Evolutionary conservation across 2,329 filamentous ascomycete species (phyloP).

Genomic region (Blastomyces emzantsi): DNA sequence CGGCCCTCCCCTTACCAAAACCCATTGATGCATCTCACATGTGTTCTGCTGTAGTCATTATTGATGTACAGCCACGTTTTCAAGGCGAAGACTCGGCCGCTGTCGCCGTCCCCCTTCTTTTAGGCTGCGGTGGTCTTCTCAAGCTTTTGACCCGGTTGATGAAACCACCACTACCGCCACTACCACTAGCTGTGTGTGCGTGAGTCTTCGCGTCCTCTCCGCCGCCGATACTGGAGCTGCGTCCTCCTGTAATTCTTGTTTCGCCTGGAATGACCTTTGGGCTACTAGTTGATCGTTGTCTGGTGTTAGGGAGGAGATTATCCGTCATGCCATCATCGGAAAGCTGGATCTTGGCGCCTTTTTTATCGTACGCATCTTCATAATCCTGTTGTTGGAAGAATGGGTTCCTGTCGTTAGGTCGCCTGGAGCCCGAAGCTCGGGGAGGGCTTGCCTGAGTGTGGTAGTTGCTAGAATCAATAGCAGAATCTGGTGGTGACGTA

Average conservation of each 20-base stretch:
- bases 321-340: constrained; percentile 32
- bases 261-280: constrained; percentile 44
- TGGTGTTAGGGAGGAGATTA: constrained; percentile 19
- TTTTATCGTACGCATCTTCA: constrained; percentile 56
- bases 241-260: constrained; percentile 28
- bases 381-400: constrained; percentile 67
- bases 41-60: background rate
- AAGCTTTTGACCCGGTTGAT: constrained; percentile 19
- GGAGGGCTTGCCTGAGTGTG: constrained; percentile 20
- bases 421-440: constrained; percentile 27
- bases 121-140: constrained; percentile 14
- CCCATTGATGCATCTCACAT: background rate
- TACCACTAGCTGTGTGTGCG: constrained; percentile 9
- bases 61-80: background rate
- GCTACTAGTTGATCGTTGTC: constrained; percentile 47
- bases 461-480: constrained; percentile 20
- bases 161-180: constrained; percentile 15
- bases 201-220: constrained; percentile 11
- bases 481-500: constrained; percentile 46
- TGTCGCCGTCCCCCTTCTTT: constrained; percentile 9
- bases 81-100: background rate
- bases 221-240: constrained; percentile 1
- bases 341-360: constrained; percentile 49
- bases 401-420: constrained; percentile 54
- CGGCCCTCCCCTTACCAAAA: background rate